Evolutionary conservation across 805 yeast genomes (phyloP), one percentile per base, ranked within the genome.

Genomic region (Wickerhamiella sorbophila): DNA sequence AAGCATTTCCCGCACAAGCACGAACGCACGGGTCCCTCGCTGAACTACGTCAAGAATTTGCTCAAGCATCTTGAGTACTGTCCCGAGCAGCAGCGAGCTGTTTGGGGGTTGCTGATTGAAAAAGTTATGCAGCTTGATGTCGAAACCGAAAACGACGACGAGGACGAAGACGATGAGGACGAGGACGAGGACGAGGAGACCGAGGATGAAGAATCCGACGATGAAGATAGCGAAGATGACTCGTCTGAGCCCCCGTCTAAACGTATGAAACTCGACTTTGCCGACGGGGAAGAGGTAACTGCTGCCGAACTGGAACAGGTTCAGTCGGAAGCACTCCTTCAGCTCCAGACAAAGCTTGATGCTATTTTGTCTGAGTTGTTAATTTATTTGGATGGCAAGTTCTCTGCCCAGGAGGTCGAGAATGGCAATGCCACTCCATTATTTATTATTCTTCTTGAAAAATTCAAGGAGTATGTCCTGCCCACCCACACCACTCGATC

Each of bases 401-500:
- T 79, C 53, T 68, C 72, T 9, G 55, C 62, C 2, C 73, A 72
- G 22, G 66, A 69, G 34, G 54, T 79, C 24, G 70, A 69, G 41
- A 62, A 70, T 19, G 86, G 82, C 12, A 75, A 71, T 44, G 84
- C 86, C 1, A 71, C 84, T 5, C 61, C 68, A 12, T 63, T 83
- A 14, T 88, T 78, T 63, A 79, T 78, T 50, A 78, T 83, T 2
- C 64, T 91, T 43, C 72, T 81, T 1, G 73, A 87, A 1, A 65
- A 83, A 20, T 88, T 88, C 68, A 77, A 76, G 53, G 70, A 85
- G 1, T 91, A 84, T 51, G 72, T 91, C 32, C 65, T 88, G 46
- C 93, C 96, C 19, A 91, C 98, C 1, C 94, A 87, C 59, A 79
- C 80, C 58, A 88, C 97, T 10, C 76, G 83, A 53, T 78, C 86